phyloP scores from a whole-genome alignment of 805 yeast genomes.

The Metschnikowia kofuensis region DNA sequence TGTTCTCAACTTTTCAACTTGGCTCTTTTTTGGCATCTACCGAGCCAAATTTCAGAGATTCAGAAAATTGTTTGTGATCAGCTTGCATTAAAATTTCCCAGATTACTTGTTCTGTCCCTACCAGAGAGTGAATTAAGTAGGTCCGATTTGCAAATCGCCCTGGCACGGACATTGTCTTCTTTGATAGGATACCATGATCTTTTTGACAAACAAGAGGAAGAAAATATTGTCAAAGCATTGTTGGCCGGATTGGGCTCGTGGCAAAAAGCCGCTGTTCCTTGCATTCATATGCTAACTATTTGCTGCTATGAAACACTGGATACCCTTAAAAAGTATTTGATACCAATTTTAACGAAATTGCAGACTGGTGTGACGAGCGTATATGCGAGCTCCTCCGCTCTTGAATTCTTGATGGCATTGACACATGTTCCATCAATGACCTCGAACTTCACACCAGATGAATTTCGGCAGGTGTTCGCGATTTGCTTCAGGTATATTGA shows the following conservation, averaged over 20 bases:
- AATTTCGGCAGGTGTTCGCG: slow-evolving; percentile 76
- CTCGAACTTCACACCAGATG: slow-evolving; percentile 71
- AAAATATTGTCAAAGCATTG: slow-evolving; percentile 58
- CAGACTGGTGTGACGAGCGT: slow-evolving; percentile 73
- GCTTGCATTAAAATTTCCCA: slow-evolving; percentile 48
- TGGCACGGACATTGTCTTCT: slow-evolving; percentile 59
- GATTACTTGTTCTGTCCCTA: slow-evolving; percentile 19
- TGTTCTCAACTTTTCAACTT: slow-evolving; percentile 67
- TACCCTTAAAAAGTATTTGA: slow-evolving; percentile 64
- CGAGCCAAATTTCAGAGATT: slow-evolving; percentile 37
- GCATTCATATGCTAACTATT: slow-evolving; percentile 69
- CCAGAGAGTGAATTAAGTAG: slow-evolving; percentile 45
- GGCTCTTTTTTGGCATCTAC: slow-evolving; percentile 45
- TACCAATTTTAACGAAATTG: slow-evolving; percentile 66
- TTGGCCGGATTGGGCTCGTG: slow-evolving; percentile 64
- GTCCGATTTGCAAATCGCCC: slow-evolving; percentile 64
- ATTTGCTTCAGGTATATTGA: slow-evolving; percentile 79
- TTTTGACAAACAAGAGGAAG: slow-evolving; percentile 58
- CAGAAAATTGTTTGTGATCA: slow-evolving; percentile 57
- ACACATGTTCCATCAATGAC: slow-evolving; percentile 65
- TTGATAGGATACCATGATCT: slow-evolving; percentile 57
- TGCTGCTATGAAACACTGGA: slow-evolving; percentile 80
- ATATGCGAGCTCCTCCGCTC: slow-evolving; percentile 65
- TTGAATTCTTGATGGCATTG: slow-evolving; percentile 70
- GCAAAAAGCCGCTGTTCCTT: slow-evolving; percentile 76